phyloP scores from a whole-genome alignment of 2,329 filamentous ascomycete species.

The Microdochium paspali region DNA sequence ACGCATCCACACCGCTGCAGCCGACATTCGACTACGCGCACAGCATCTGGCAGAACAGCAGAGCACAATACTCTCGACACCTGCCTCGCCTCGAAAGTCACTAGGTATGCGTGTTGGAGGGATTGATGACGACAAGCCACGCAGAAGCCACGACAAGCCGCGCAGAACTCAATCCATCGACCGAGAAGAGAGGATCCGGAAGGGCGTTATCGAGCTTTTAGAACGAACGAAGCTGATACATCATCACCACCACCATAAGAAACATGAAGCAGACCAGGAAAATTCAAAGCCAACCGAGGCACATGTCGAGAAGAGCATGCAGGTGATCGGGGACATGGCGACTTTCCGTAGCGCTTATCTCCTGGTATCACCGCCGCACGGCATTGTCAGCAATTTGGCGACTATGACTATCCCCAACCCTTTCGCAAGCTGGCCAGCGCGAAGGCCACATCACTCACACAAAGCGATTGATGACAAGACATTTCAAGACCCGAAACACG shows the following conservation, averaged over 20 bases:
- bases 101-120: constrained; percentile 40
- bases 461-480: constrained; percentile 1
- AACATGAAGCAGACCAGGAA: constrained; percentile 3
- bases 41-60: constrained; percentile 57
- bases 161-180: constrained; percentile 28
- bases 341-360: constrained; percentile 43
- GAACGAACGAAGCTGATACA: constrained; percentile 25
- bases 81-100: constrained; percentile 19
- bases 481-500: constrained; percentile 1
- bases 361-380: constrained; percentile 58
- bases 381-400: constrained; percentile 48
- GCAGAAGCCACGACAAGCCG: constrained; percentile 28
- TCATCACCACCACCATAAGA: constrained; percentile 11
- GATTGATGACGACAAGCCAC: constrained; percentile 28
- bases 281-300: constrained; percentile 8
- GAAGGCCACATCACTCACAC: constrained; percentile 7
- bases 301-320: constrained; percentile 11
- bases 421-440: constrained; percentile 11
- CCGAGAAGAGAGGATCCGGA: constrained; percentile 36
- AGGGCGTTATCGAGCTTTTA: constrained; percentile 37
- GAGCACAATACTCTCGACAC: constrained; percentile 32
- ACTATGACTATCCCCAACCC: constrained; percentile 45
- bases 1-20: constrained; percentile 43
- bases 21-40: constrained; percentile 64
- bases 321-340: constrained; percentile 21